Conservation (phyloP, 495 filamentous ascomycete genomes). For the Chaetomium cochliodes region DNA sequence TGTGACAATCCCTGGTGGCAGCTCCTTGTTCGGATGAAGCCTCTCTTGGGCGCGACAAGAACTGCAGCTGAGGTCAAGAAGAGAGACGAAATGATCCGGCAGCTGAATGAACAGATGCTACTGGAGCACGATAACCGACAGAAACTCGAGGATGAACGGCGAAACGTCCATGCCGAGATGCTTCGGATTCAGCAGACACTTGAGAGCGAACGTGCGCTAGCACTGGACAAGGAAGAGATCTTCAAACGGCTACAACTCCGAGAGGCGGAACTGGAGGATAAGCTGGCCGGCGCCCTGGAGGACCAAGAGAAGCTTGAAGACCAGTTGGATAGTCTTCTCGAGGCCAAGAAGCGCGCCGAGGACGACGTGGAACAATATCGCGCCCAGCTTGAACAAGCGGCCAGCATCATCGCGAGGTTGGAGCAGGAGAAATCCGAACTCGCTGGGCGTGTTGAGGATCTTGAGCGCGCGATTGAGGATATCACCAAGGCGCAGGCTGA, state of each 20-base stretch:
- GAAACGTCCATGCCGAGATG: constrained; percentile 82
- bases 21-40: constrained; percentile 92
- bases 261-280: constrained; percentile 86
- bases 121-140: constrained; percentile 71
- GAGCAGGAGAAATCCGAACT: constrained; percentile 82
- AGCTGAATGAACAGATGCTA: constrained; percentile 79
- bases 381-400: constrained; percentile 85
- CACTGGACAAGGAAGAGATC: constrained; percentile 97
- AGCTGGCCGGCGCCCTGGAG: constrained; percentile 86
- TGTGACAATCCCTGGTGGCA: constrained; percentile 96
- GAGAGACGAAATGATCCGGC: constrained; percentile 86
- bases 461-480: constrained; percentile 66
- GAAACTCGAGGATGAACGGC: constrained; percentile 84
- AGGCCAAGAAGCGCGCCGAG: constrained; percentile 85
- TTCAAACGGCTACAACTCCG: constrained; percentile 90
- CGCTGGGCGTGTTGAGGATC: constrained; percentile 59
- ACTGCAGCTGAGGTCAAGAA: constrained; percentile 90
- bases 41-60: constrained; percentile 84
- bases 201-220: constrained; percentile 91
- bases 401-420: constrained; percentile 75
- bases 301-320: constrained; percentile 94
- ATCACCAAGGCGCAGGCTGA: constrained; percentile 64
- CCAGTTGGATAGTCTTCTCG: constrained; percentile 84
- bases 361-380: constrained; percentile 77
- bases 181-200: constrained; percentile 86